Evolutionary conservation across 495 filamentous ascomycete species (phyloP), one percentile per base, ranked within the genome.

Genomic region (Xeromyces bisporus): DNA sequence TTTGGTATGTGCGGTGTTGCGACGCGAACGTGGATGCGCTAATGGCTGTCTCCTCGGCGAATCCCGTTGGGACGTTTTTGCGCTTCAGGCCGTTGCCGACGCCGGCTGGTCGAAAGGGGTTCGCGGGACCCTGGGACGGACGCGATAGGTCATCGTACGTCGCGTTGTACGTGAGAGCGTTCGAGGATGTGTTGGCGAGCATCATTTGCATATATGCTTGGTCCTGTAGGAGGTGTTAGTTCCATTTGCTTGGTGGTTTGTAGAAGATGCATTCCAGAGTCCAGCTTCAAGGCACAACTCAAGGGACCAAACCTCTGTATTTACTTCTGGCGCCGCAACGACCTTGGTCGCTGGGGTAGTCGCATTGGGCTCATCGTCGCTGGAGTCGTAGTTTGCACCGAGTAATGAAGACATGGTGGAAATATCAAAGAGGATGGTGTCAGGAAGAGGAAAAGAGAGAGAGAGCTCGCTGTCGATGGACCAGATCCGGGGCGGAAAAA

Each of bases 31-130:
- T 86, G 34, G 80, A 66, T 44, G 92, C 87, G 51, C 80, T 91
- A 37, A 99, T 75, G 34, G 72, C 83, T 1, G 77, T 75, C 54
- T 96, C 87, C 38, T 85, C 67, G 0, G 91, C 91, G 45, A 69
- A 75, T 3, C 89, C 89, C 0, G 91, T 93, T 7, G 91, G 74
- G 1, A 96, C 76, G 37, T 89, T 87, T 44, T 92, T 92, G 33
- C 87, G 75, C 53, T 87, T 91, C 20, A 77, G 46, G 15, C 59
- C 62, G 30, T 67, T 60, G 18, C 60, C 60, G 16, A 58, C 41
- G 18, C 72, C 68, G 31, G 71, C 62, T 11, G 60, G 41, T 49
- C 76, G 75, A 58, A 80, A 82, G n/a, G 85, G 80, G 48, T 92
- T 86, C 15, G 67, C 57, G 18, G 84, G 84, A 3, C 83, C 83